Percentiles rank a stretch among this genome's conserved stretches.
Conservation (phyloP, 176 grass and related monocot species). For the Aegilops tauschii region DNA sequence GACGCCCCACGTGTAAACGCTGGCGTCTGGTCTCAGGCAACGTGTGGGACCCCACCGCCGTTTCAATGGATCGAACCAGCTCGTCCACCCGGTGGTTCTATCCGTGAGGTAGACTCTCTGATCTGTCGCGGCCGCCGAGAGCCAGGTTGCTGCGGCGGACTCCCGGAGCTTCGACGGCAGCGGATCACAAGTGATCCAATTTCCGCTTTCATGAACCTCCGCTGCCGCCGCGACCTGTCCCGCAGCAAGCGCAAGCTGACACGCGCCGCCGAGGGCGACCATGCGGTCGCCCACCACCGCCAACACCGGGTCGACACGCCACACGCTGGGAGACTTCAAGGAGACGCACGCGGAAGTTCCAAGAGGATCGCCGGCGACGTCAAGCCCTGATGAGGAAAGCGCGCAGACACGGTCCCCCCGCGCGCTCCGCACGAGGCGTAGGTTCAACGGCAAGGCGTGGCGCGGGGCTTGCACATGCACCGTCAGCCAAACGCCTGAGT, state of each 20-base stretch:
- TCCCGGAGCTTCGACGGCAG: constrained; percentile 50
- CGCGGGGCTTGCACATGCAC: not conserved
- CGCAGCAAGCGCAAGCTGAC: constrained; percentile 47
- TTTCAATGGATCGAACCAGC: constrained; percentile 66
- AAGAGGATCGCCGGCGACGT: constrained; percentile 53
- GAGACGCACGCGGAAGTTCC: constrained; percentile 22
- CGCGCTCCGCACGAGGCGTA: constrained; percentile 25
- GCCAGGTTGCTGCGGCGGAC: constrained; percentile 60
- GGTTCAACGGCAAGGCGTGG: constrained; percentile 32
- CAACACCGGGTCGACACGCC: constrained; percentile 69
- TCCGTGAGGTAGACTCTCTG: constrained; percentile 55
- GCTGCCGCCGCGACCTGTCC: constrained; percentile 44
- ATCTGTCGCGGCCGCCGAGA: constrained; percentile 52
- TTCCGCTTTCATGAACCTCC: constrained; percentile 57
- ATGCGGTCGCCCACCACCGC: constrained; percentile 57
- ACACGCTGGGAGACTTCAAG: constrained; percentile 36
- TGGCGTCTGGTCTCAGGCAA: constrained; percentile 25
- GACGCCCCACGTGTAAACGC: constrained; percentile 37
- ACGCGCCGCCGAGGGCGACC: constrained; percentile 70
- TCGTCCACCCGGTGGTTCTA: constrained; percentile 41
- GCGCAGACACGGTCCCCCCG: constrained; percentile 43
- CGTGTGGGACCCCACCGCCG: constrained; percentile 55
- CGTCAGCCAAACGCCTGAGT: constrained; percentile 50
- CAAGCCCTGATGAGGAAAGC: constrained; percentile 40
- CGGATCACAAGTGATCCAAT: constrained; percentile 53